Conservation (phyloP, 2,329 filamentous ascomycete species). For the Mycosphaerella arachidis region DNA sequence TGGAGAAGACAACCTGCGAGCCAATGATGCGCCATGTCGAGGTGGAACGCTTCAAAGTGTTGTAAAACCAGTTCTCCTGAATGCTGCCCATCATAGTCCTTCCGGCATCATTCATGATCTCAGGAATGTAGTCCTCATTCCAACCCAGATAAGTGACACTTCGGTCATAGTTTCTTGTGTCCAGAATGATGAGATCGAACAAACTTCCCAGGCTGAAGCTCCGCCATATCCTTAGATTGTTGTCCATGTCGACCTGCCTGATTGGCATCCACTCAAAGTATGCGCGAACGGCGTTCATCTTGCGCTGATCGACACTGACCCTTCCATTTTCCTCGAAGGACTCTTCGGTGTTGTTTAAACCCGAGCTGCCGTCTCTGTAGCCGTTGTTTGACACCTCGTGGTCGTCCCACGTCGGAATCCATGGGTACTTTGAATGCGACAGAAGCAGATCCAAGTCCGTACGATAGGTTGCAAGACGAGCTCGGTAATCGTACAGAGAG, state of each 20-base stretch:
- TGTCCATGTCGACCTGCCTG: constrained; percentile 42
- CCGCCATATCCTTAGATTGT: constrained; percentile 42
- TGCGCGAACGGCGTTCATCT: constrained; percentile 45
- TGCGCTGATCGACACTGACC: constrained; percentile 41
- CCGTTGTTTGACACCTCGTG: constrained; percentile 40
- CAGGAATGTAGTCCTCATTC: constrained; percentile 19
- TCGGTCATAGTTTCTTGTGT: constrained; percentile 42
- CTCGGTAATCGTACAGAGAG: constrained; percentile 44
- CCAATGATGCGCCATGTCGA: constrained; percentile 67
- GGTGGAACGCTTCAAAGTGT: constrained; percentile 43
- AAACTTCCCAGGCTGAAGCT: constrained; percentile 41
- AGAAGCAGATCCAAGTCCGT: constrained; percentile 40
- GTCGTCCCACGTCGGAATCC: constrained; percentile 41
- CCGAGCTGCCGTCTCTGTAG: constrained; percentile 38
- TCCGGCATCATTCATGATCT: constrained; percentile 28
- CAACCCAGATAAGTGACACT: constrained; percentile 38
- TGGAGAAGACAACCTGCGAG: constrained; percentile 63
- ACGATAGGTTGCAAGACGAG: constrained; percentile 38
- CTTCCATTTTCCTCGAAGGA: constrained; percentile 38
- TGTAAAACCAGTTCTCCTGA: constrained; percentile 49
- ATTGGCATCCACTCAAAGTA: constrained; percentile 44
- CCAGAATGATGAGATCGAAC: constrained; percentile 41
- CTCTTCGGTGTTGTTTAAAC: constrained; percentile 42
- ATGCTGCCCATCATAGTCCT: constrained; percentile 26
- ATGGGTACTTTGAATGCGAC: constrained; percentile 39